Evolutionary conservation across 768 basidiomycete genomes (phyloP).

Genomic region (Auricularia cornea): DNA sequence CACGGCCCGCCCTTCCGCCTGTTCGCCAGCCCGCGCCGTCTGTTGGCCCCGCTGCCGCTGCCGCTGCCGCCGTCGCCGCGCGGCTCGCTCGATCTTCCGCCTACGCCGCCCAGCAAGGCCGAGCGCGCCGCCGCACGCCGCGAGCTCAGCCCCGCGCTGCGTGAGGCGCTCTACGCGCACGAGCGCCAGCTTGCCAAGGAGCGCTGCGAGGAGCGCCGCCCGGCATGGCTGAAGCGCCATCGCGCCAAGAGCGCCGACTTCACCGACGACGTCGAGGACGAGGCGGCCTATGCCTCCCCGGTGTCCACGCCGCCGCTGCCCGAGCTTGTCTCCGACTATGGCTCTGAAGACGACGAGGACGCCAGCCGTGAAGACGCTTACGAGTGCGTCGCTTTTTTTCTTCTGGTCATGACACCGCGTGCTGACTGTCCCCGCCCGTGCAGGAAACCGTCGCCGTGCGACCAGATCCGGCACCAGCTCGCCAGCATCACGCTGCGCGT

Average conservation of each 20-base stretch:
- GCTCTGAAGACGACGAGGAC: neutral
- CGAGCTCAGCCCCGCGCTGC: neutral
- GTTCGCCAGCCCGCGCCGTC: neutral
- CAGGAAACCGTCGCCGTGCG: neutral
- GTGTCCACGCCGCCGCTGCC: neutral
- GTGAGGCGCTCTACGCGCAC: neutral
- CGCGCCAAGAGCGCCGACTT: neutral
- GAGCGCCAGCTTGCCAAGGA: neutral
- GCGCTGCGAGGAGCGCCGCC: neutral
- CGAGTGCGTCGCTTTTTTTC: neutral
- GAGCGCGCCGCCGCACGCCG: neutral
- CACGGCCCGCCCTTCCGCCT: neutral
- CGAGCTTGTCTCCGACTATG: neutral
- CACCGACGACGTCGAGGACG: neutral
- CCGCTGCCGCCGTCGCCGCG: neutral
- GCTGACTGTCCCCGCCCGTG: neutral
- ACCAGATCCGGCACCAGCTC: neutral
- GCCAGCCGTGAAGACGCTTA: neutral
- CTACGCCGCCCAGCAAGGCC: neutral
- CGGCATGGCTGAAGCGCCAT: neutral
- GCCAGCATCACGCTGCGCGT: constrained; percentile 1
- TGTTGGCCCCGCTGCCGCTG: neutral
- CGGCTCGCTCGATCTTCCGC: neutral
- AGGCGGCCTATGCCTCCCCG: neutral
- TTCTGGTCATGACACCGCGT: neutral